phyloP scores from a whole-genome alignment of 805 yeast genomes.

The Candida saitoana region DNA sequence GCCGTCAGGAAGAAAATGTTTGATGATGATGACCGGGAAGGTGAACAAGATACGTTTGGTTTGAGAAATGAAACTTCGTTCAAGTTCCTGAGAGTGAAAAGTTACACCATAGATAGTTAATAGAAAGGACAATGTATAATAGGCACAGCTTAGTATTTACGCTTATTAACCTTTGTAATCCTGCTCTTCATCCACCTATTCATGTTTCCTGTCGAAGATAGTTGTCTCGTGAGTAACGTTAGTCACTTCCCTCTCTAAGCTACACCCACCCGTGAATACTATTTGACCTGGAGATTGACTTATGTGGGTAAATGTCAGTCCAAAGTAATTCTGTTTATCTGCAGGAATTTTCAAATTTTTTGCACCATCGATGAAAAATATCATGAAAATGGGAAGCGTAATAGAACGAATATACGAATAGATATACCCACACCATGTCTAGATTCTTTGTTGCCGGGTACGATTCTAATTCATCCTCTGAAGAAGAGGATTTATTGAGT shows the following conservation, averaged over 20 bases:
- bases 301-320: background rate
- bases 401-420: background rate
- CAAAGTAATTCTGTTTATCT: background rate
- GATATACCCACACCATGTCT: conserved; percentile 53
- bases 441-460: conserved; percentile 78
- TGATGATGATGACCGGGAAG: conserved; percentile 45
- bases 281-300: conserved; percentile 1
- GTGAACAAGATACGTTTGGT: conserved; percentile 46
- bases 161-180: too few species aligned
- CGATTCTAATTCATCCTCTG: conserved; percentile 52
- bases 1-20: conserved; percentile 43
- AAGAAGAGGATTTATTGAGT: conserved; percentile 47
- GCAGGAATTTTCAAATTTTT: conserved; percentile 3
- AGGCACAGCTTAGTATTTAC: too few species aligned
- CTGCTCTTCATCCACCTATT: too few species aligned
- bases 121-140: too few species aligned
- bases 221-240: too few species aligned
- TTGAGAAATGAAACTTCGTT: conserved; percentile 74
- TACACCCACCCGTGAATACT: conserved; percentile 2
- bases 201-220: too few species aligned
- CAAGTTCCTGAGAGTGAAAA: conserved; percentile 63
- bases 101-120: conserved; percentile 18
- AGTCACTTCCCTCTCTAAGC: background rate
- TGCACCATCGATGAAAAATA: conserved; percentile 6
- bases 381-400: background rate